Conservation (phyloP, 345 rosid species). For the Salix koriyanagi region DNA sequence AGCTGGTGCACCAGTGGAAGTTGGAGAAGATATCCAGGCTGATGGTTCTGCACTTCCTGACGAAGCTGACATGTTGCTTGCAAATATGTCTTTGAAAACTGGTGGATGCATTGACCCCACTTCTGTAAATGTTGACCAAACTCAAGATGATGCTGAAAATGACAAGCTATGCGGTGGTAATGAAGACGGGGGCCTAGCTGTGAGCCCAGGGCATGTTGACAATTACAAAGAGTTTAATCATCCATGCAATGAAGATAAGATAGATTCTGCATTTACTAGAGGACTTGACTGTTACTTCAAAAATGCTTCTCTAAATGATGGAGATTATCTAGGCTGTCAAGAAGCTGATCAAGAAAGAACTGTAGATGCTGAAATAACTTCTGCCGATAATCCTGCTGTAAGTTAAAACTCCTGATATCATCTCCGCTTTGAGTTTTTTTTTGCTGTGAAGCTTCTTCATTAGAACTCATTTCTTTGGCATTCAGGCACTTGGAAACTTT, state of each 20-base stretch:
- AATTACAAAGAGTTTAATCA: conserved; percentile 20
- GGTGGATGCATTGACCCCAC: conserved; percentile 22
- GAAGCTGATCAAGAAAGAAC: conserved; percentile 36
- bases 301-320: conserved; percentile 22
- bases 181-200: conserved; percentile 29
- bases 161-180: conserved; percentile 18
- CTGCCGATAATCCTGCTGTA: conserved; percentile 39
- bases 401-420: conserved; percentile 17
- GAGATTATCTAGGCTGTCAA: conserved; percentile 20
- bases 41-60: conserved; percentile 24
- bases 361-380: conserved; percentile 29
- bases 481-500: neutral
- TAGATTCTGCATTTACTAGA: conserved; percentile 16
- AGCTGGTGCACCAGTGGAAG: conserved; percentile 29
- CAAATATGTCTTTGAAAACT: conserved; percentile 21
- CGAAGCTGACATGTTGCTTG: conserved; percentile 17
- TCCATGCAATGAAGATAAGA: conserved; percentile 33
- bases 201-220: conserved; percentile 34
- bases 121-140: conserved; percentile 37
- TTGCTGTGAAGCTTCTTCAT: neutral
- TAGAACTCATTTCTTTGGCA: neutral
- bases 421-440: conserved; percentile 9
- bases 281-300: conserved; percentile 22
- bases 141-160: conserved; percentile 27
- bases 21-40: conserved; percentile 22